Evolutionary conservation across 306 rosid genomes (phyloP), one percentile per base, ranked within the genome.

Genomic region (Cicer judaicum): DNA sequence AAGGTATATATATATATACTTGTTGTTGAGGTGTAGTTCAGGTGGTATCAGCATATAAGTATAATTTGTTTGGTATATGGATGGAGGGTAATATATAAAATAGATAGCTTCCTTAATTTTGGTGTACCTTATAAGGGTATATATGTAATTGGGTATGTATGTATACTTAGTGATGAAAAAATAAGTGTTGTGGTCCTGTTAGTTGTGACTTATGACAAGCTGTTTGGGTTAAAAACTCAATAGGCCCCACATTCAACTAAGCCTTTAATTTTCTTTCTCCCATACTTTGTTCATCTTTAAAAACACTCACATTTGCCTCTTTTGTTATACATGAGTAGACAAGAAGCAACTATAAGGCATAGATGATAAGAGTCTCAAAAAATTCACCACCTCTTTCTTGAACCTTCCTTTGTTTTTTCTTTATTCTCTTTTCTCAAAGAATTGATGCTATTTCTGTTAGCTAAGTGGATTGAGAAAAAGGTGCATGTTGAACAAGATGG

Each of bases 401-500:
- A 77, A 53, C 77, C 75, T 69, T 39, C 39, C 36, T 14, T 10
- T 67, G 6, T 49, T 13, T 1, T 7, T 72, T 12, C 10, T 13
- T 7, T 29, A 29, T 29, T 6, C 24, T 76, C 78, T 64, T 57
- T 50, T 13, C 54, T 10, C 49, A 76, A 81, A 36, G 72, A 60
- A 21, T 43, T 64, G 70, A 29, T 14, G 19, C 18, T 60, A 29
- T 29, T 29, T 29, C 34, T 29, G 3, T 29, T 29, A 3, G 34
- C 34, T 29, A 29, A 29, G 34, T 29, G 34, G 34, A 29, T 29
- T 34, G 40, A 65, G 71, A 14, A 62, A 74, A 69, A 77, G 92
- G 89, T 85, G 94, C 85, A 86, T 86, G 91, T 77, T 86, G 92
- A 84, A 81, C 97, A 82, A 68, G 99, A 92, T 95, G 99, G 99